Base-by-base conservation (phyloP, 495 filamentous ascomycete genomes). In the Acidomyces sp. region DNA sequence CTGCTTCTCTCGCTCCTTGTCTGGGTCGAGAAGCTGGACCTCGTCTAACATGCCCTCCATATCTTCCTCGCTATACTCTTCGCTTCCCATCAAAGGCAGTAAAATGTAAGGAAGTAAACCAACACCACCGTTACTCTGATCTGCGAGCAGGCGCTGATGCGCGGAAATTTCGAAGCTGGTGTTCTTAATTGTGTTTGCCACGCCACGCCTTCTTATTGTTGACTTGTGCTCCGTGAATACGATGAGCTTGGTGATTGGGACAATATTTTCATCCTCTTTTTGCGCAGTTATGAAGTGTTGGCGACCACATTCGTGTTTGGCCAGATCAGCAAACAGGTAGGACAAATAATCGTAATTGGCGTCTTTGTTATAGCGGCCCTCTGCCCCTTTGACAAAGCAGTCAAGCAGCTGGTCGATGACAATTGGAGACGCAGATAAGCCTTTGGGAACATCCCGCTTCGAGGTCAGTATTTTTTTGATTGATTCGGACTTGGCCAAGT, bases 171-270 rank as follows among this genome's bases (percentile, higher is more conserved):
- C 76, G 43, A 79, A 79, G 41, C 78, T 72, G 24, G 77, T 77
- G 54, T 92, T 94, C 61, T 94, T 94, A 51, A 96, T 83, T 12
- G 82, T 82, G 20, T 75, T 82, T n/a, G 92, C 87, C 21, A 93
- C 84, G 6, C 90, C 90, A 49, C 81, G 85, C 42, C 88, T 67
- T 40, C 88, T 74, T 21, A 93, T 71, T 21, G 72, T 63, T 16
- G 81, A 82, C 45, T 72, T 66, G 58, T 94, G 84, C 60, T 90
- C 85, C 2, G 87, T 94, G 60, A 96, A 94, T 27, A 95, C 85
- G 25, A 76, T 78, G 34, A 94, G 64, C 64, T 95, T 95, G 33
- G 80, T 81, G 39, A 88, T 65, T 1, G 88, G 85, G 6, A 93
- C 70, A n/a, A 85, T 70, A 2, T 59, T 33, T 19, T 54, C 62